Percentiles rank a stretch among this genome's conserved stretches.
phyloP scores from a whole-genome alignment of 2,329 filamentous ascomycete species.

The Penicillium sp. region DNA sequence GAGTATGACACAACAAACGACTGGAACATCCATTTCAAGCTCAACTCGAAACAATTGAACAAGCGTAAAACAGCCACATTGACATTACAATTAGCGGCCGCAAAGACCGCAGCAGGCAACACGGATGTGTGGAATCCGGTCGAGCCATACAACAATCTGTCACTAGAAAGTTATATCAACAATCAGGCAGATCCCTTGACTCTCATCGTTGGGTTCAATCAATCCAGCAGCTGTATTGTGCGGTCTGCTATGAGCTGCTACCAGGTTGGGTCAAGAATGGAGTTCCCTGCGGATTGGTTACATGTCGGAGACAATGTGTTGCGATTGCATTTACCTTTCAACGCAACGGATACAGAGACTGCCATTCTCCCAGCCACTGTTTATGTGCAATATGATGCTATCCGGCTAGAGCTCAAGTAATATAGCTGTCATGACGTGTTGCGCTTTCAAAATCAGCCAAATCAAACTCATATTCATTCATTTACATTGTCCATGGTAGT shows the following conservation, averaged over 20 bases:
- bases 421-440: not conserved
- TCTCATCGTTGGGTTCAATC: slow-evolving; percentile 48
- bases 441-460: not conserved
- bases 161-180: slow-evolving; percentile 53
- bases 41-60: slow-evolving; percentile 45
- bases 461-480: not conserved
- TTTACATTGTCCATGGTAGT: not conserved
- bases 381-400: slow-evolving; percentile 66
- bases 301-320: slow-evolving; percentile 57
- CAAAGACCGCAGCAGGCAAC: slow-evolving; percentile 63
- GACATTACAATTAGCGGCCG: slow-evolving; percentile 63
- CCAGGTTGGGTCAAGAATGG: slow-evolving; percentile 60
- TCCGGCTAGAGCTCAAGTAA: slow-evolving; percentile 55
- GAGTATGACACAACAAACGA: slow-evolving; percentile 49
- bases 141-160: slow-evolving; percentile 55
- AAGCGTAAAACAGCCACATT: slow-evolving; percentile 54
- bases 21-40: slow-evolving; percentile 59
- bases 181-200: slow-evolving; percentile 35
- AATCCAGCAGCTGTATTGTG: slow-evolving; percentile 61
- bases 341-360: slow-evolving; percentile 60
- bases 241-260: slow-evolving; percentile 63
- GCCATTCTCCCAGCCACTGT: slow-evolving; percentile 56
- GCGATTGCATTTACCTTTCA: slow-evolving; percentile 58
- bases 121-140: slow-evolving; percentile 58
- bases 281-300: slow-evolving; percentile 53